Evolutionary conservation across 2,329 filamentous ascomycete species (phyloP), one percentile per base, ranked within the genome.

Genomic region (Sclerotiophoma versabilis): DNA sequence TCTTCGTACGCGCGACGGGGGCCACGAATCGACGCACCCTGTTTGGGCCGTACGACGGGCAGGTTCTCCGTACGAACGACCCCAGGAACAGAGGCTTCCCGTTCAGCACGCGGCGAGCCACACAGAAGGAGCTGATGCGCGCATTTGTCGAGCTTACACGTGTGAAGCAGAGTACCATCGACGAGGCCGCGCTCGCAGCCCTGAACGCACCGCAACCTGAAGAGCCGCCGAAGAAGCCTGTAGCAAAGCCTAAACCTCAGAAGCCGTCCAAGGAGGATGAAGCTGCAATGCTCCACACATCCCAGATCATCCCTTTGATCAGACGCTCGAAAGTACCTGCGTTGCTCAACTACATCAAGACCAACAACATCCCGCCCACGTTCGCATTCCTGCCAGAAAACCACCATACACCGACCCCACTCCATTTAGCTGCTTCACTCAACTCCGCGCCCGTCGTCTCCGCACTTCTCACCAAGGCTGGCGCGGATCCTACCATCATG

Each of bases 141-240:
- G 90, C 90, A 0, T 99, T 97, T 67, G 90, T 96, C 58, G 95
- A 99, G 77, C 83, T 99, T 26, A 99, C 95, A 0, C 83, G 95
- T 14, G 83, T 97, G 14, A 97, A 99, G 75, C 83, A 96, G 39
- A 87, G 86, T 42, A 88, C 90, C 58, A 84, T 98, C 23, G 84
- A 91, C 53, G 89, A 92, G 59, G 83, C 80, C 3, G 82, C 86
- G 11, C 74, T 88, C 6, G 77, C 78, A 15, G 75, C 75, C 6
- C 77, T 84, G 26, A 78, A 78, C 10, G 76, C 77, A 54, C 32
- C 76, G 74, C 61, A 75, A 76, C 32, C 78, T 5, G 76, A 82
- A 14, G 67, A 74, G 66, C 52, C 65, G 57, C 36, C 81, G 71
- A 60, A 69, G 19, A 68, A 73, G 20, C 59, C 71, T 19, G 47